A percentile compares a stretch with the other conserved stretches of the same genome.
These are phyloP conservation scores for Maudiozyma bulderi DNA, from an alignment of 805 yeast species.

Conservation along the genomic window DNA sequence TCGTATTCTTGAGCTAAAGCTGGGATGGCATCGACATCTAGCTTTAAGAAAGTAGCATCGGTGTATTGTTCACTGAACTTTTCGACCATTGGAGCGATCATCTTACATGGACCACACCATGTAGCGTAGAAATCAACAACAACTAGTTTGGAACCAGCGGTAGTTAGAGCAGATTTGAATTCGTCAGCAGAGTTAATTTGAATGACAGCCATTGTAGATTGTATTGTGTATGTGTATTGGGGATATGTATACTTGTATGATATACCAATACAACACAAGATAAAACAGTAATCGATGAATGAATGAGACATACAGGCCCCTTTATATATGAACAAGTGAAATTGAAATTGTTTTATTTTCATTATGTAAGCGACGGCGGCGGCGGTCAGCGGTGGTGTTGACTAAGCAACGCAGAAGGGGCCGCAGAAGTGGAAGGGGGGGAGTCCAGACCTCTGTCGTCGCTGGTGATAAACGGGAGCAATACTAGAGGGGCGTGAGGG, in stretches of 20 bases:
- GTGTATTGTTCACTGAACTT: constrained; percentile 59
- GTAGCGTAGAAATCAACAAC: constrained; percentile 94
- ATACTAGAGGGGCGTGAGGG: no score
- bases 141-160: constrained; percentile 58
- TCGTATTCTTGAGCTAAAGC: constrained; percentile 61
- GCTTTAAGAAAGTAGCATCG: constrained; percentile 69
- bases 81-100: constrained; percentile 89
- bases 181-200: constrained; percentile 43
- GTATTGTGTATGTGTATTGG: background rate
- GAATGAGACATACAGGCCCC: background rate
- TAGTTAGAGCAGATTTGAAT: constrained; percentile 55
- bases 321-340: background rate
- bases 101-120: constrained; percentile 99
- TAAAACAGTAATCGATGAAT: no score
- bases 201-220: constrained; percentile 39
- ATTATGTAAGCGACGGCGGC: background rate
- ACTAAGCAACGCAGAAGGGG: no score
- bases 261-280: no score
- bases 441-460: no score
- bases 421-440: no score
- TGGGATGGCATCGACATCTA: constrained; percentile 81
- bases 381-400: background rate
- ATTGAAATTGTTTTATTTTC: background rate
- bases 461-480: no score
- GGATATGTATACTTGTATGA: no score